Evolutionary conservation across 1,139 yeast genomes (phyloP).

Genomic region (Arxiozyma bovina): DNA sequence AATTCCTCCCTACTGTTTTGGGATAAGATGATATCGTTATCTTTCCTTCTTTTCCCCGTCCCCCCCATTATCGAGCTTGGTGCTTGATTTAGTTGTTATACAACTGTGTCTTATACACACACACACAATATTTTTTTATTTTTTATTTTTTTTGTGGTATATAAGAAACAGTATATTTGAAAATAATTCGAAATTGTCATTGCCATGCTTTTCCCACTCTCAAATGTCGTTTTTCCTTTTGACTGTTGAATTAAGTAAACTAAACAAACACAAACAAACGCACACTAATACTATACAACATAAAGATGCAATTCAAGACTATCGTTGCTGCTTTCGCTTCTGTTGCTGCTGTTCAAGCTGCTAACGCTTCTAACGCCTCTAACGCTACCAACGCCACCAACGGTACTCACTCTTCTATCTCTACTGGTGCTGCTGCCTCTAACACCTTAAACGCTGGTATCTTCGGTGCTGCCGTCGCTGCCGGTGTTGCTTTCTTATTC

Average conservation of each 20-base stretch:
- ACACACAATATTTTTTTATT: too few species aligned
- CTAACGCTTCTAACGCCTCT: slow-evolving; percentile 29
- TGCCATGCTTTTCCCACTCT: too few species aligned
- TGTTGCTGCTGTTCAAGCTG: slow-evolving; percentile 29
- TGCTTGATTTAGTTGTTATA: too few species aligned
- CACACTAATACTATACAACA: background rate
- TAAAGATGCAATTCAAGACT: slow-evolving; percentile 50
- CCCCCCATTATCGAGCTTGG: background rate
- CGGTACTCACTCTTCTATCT: slow-evolving; percentile 29
- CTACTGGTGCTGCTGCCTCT: slow-evolving; percentile 47
- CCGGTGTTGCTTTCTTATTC: slow-evolving; percentile 61
- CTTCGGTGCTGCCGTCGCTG: slow-evolving; percentile 68
- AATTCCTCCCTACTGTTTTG: background rate
- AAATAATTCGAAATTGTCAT: background rate
- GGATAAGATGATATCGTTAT: background rate
- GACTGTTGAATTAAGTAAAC: too few species aligned
- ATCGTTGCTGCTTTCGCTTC: slow-evolving; percentile 33
- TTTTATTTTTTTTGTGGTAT: background rate
- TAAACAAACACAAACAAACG: background rate
- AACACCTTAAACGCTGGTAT: slow-evolving; percentile 53
- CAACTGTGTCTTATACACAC: too few species aligned
- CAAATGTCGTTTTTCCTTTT: too few species aligned
- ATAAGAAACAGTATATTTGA: background rate
- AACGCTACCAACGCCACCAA: slow-evolving; percentile 28
- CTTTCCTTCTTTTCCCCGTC: too few species aligned